phyloP scores from a whole-genome alignment of 2,329 filamentous ascomycete species.

The Exserohilum rostratum region DNA sequence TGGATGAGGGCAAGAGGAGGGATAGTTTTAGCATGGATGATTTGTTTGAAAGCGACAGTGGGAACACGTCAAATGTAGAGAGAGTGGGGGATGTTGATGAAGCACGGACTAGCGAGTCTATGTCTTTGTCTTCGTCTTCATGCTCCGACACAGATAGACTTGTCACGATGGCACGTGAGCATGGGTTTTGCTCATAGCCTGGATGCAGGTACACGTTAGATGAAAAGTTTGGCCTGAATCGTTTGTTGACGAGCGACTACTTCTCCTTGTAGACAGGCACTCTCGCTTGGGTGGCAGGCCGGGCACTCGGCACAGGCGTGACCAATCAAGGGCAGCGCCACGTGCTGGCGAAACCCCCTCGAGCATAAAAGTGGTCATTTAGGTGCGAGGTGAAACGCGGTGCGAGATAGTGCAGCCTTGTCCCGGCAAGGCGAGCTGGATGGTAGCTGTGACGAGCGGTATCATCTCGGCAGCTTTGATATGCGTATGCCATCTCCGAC shows the following conservation, averaged over 20 bases:
- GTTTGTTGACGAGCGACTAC: neutral
- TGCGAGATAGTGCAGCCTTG: slow-evolving; percentile 9
- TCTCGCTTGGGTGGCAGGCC: neutral
- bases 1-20: neutral
- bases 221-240: neutral
- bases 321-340: neutral
- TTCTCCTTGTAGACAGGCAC: neutral
- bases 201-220: neutral
- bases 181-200: too few relatives aligned
- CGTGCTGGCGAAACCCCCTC: neutral
- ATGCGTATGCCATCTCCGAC: neutral
- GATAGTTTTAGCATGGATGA: neutral
- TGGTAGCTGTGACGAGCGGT: too few relatives aligned
- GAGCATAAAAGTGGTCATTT: slow-evolving; percentile 11
- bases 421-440: neutral
- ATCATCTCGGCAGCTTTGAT: neutral
- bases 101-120: too few relatives aligned
- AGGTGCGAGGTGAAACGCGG: slow-evolving; percentile 9
- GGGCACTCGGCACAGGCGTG: slow-evolving; percentile 2
- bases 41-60: neutral
- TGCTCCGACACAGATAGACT: too few relatives aligned
- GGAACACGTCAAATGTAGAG: neutral
- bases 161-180: too few relatives aligned
- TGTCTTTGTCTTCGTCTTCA: too few relatives aligned
- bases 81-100: too few relatives aligned